Conservation (phyloP, 306 rosid species). For the Sphenostylis stenocarpa region DNA sequence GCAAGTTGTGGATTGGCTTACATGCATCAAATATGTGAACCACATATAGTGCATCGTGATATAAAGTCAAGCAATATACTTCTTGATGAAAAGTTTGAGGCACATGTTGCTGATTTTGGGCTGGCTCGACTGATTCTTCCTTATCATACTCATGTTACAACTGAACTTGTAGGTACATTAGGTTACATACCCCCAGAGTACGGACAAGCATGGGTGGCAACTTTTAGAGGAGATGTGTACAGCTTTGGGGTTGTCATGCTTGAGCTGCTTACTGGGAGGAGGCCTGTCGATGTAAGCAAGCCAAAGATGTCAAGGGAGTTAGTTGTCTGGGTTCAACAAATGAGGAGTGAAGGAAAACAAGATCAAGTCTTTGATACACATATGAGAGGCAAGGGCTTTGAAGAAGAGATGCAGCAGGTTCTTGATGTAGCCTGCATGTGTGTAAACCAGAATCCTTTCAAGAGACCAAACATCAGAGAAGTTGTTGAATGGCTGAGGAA, state of each 20-base stretch:
- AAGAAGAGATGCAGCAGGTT: constrained; percentile 71
- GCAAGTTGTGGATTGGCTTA: constrained; percentile 73
- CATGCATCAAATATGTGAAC: constrained; percentile 85
- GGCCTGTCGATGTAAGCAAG: constrained; percentile 77
- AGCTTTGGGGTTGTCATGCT: constrained; percentile 94
- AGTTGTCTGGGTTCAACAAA: constrained; percentile 81
- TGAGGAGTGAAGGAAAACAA: constrained; percentile 68
- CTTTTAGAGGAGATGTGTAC: constrained; percentile 85
- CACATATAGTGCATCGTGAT: constrained; percentile 89
- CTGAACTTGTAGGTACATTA: constrained; percentile 90
- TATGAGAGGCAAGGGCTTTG: constrained; percentile 63
- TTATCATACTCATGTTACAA: constrained; percentile 86
- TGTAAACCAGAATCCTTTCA: constrained; percentile 66
- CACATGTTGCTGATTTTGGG: constrained; percentile 89
- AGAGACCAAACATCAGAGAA: constrained; percentile 77
- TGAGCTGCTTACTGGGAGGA: constrained; percentile 78
- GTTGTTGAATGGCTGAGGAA: constrained; percentile 77
- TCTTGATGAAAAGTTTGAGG: constrained; percentile 73
- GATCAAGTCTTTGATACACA: constrained; percentile 65
- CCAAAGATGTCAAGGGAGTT: constrained; percentile 70
- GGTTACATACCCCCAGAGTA: constrained; percentile 95
- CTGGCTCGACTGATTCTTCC: constrained; percentile 76
- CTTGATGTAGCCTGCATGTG: constrained; percentile 86
- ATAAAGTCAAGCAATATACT: constrained; percentile 90
- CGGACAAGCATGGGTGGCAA: constrained; percentile 93